phyloP scores from a whole-genome alignment of 257 asterid genomes.

The Nicotiana otophora region DNA sequence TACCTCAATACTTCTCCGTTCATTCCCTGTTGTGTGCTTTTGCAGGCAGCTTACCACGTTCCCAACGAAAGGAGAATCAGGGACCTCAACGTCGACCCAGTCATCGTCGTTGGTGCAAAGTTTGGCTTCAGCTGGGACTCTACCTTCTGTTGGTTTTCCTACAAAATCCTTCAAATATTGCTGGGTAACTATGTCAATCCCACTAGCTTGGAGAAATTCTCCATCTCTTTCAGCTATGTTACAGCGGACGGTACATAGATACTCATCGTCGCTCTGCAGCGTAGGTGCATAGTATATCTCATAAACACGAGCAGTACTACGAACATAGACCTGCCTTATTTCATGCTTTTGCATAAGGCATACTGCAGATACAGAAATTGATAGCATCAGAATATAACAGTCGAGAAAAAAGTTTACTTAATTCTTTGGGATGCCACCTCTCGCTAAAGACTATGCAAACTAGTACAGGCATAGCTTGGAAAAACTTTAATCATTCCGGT shows the following conservation, averaged over 20 bases:
- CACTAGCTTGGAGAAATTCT: constrained; percentile 41
- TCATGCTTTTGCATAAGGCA: constrained; percentile 51
- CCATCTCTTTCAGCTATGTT: constrained; percentile 67
- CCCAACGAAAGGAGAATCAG: constrained; percentile 21
- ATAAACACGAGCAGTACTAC: constrained; percentile 87
- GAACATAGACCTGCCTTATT: constrained; percentile 67
- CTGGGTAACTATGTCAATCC: constrained; percentile 27
- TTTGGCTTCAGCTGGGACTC: constrained; percentile 31
- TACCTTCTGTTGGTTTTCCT: constrained; percentile 31
- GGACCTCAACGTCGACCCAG: constrained; percentile 68
- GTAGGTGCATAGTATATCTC: constrained; percentile 64
- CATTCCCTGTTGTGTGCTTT: constrained; percentile 14
- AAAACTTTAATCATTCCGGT: neutral
- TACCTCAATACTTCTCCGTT: constrained; percentile 29
- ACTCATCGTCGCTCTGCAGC: constrained; percentile 44
- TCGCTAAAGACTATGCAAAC: neutral
- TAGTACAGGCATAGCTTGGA: neutral
- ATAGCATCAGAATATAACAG: neutral
- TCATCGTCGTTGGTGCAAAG: constrained; percentile 61
- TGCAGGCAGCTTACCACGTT: constrained; percentile 24
- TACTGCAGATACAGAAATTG: constrained; percentile 40
- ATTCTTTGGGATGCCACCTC: neutral
- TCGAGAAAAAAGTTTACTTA: neutral
- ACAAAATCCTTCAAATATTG: constrained; percentile 25
- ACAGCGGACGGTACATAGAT: constrained; percentile 85